Conservation (phyloP, 768 basidiomycete species). For the Lentinula raphanica region DNA sequence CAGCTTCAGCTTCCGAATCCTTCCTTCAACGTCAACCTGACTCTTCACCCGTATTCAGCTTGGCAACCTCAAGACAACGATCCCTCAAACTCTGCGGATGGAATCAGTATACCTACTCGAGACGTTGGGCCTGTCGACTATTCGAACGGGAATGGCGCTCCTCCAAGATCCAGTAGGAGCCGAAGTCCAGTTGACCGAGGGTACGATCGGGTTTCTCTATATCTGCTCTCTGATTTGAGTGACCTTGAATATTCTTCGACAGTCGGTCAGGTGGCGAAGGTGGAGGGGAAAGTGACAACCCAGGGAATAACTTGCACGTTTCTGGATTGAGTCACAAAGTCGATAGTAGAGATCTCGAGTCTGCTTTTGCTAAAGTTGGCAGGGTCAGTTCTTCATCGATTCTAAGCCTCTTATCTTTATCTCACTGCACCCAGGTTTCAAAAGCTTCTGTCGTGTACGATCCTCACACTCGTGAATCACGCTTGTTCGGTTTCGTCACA, state of each 20-base stretch:
- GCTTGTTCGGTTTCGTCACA: conserved; percentile 71
- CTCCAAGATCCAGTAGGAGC: conserved; percentile 68
- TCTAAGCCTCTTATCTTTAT: neutral
- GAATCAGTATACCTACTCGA: conserved; percentile 67
- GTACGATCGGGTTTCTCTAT: conserved; percentile 31
- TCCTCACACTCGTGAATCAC: conserved; percentile 59
- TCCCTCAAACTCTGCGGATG: conserved; percentile 38
- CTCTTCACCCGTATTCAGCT: conserved; percentile 48
- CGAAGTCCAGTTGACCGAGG: conserved; percentile 68
- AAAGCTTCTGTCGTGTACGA: conserved; percentile 72
- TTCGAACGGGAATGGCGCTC: conserved; percentile 46
- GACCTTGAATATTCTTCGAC: conserved; percentile 9
- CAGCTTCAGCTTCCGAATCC: neutral
- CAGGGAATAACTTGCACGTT: conserved; percentile 62
- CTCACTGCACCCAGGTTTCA: conserved; percentile 44
- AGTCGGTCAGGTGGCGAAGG: conserved; percentile 36
- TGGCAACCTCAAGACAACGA: conserved; percentile 73
- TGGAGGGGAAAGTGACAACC: conserved; percentile 44
- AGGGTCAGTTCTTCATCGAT: conserved; percentile 44
- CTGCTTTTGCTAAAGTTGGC: conserved; percentile 84
- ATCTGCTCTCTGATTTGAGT: neutral
- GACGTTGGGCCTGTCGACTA: conserved; percentile 37
- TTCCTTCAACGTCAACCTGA: conserved; percentile 12
- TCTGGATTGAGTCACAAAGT: conserved; percentile 52
- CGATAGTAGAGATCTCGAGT: conserved; percentile 85